Conservation (phyloP, 2,329 filamentous ascomycete species). For the Verticillium longisporum region DNA sequence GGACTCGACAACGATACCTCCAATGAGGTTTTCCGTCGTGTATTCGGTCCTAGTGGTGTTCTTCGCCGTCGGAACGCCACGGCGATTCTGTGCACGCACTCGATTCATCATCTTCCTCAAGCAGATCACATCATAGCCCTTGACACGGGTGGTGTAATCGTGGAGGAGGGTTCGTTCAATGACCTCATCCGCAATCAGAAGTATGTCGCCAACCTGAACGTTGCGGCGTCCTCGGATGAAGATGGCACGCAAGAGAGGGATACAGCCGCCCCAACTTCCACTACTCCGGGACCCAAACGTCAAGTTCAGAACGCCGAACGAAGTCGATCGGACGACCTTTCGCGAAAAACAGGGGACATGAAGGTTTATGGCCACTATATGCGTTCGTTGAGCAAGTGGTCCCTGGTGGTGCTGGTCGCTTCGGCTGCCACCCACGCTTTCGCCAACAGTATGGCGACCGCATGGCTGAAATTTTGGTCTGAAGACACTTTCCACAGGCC, state of each 20-base stretch:
- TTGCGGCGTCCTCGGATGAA: slow-evolving; percentile 13
- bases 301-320: neutral
- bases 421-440: slow-evolving; percentile 8
- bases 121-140: slow-evolving; percentile 43
- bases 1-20: slow-evolving; percentile 25
- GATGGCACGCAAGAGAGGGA: slow-evolving; percentile 2
- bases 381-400: slow-evolving; percentile 5
- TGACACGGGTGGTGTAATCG: slow-evolving; percentile 27
- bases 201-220: slow-evolving; percentile 22
- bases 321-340: slow-evolving; percentile 5
- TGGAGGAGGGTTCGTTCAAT: slow-evolving; percentile 32
- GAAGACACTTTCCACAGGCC: slow-evolving; percentile 10
- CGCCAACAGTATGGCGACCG: slow-evolving; percentile 13
- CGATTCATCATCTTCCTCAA: slow-evolving; percentile 20
- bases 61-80: slow-evolving; percentile 10
- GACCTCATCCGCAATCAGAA: slow-evolving; percentile 21
- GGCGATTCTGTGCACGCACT: slow-evolving; percentile 19
- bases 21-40: slow-evolving; percentile 24
- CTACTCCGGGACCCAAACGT: neutral
- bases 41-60: slow-evolving; percentile 21
- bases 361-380: slow-evolving; percentile 18
- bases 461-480: slow-evolving; percentile 27
- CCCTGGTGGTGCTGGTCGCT: slow-evolving; percentile 1
- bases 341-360: slow-evolving; percentile 10
- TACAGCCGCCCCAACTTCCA: neutral